These are phyloP conservation scores for Trifolium dubium DNA, from an alignment of 306 rosid genomes.

Conservation along the genomic window DNA sequence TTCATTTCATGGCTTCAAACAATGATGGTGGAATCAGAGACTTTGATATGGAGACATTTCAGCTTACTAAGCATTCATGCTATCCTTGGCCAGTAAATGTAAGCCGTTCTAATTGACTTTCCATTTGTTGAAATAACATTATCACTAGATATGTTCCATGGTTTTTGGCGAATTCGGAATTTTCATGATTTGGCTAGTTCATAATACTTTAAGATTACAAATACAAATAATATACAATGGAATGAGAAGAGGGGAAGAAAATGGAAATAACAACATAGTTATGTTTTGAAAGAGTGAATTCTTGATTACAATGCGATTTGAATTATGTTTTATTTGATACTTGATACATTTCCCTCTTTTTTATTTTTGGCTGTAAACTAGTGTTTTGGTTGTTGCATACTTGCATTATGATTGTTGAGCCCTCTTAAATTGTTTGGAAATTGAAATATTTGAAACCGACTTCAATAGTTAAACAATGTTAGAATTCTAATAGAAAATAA, in stretches of 20 bases:
- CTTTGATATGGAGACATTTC: constrained; percentile 88
- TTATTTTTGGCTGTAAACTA: no score
- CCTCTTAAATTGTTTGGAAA: neutral
- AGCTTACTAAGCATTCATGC: constrained; percentile 73
- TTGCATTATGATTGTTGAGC: neutral
- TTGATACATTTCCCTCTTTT: no score
- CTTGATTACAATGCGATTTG: neutral
- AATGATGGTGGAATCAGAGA: constrained; percentile 84
- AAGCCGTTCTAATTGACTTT: constrained; percentile 43
- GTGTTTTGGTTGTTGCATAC: neutral
- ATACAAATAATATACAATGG: neutral
- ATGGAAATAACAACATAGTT: neutral
- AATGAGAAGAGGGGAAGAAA: constrained; percentile 15
- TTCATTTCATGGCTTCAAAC: constrained; percentile 90
- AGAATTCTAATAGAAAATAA: neutral
- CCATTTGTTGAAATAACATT: constrained; percentile 13
- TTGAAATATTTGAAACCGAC: neutral
- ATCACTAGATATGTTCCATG: neutral
- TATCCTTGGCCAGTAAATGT: constrained; percentile 94
- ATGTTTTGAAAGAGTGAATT: neutral
- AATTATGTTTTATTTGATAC: neutral
- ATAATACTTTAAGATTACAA: neutral
- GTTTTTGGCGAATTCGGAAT: neutral
- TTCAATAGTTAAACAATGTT: neutral
- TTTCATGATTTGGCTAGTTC: constrained; percentile 17